Percentiles rank a stretch among this genome's conserved stretches.
Evolutionary conservation across 225 moss, liverwort and hornwort genomes (phyloP).

Genomic region (Polytrichum formosum): DNA sequence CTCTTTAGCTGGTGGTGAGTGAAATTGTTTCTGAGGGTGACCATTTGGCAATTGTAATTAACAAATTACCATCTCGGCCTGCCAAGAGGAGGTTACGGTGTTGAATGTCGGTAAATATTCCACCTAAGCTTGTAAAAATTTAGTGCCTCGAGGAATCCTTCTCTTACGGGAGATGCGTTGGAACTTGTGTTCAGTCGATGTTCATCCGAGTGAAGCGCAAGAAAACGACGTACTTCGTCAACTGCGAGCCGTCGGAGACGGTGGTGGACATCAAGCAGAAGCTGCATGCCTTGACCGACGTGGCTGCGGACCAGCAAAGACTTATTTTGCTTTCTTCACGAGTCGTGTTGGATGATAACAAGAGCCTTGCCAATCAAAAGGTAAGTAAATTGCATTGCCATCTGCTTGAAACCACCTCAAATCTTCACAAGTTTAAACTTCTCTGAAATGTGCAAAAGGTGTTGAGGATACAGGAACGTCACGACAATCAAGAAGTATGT

Average conservation of each 20-base stretch:
- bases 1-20: too few relatives aligned
- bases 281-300: conserved; percentile 55
- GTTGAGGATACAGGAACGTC: too few relatives aligned
- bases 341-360: conserved; percentile 44
- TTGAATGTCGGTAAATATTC: too few relatives aligned
- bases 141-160: too few relatives aligned
- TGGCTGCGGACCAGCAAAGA: conserved; percentile 47
- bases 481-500: too few relatives aligned
- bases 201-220: conserved; percentile 63
- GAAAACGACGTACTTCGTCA: conserved; percentile 55
- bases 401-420: background rate
- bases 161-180: too few relatives aligned
- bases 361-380: conserved; percentile 63
- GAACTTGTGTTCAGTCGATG: conserved; percentile 36
- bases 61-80: too few relatives aligned
- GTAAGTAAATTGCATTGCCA: conserved; percentile 9
- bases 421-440: background rate
- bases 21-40: too few relatives aligned
- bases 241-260: conserved; percentile 62
- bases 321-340: conserved; percentile 38
- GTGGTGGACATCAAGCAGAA: conserved; percentile 56
- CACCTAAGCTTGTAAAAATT: too few relatives aligned
- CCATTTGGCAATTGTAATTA: too few relatives aligned
- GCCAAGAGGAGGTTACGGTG: too few relatives aligned
- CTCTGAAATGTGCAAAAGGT: background rate